phyloP scores from a whole-genome alignment of 1,284 basidiomycete species.

The Exobasidium cylindrosporum region DNA sequence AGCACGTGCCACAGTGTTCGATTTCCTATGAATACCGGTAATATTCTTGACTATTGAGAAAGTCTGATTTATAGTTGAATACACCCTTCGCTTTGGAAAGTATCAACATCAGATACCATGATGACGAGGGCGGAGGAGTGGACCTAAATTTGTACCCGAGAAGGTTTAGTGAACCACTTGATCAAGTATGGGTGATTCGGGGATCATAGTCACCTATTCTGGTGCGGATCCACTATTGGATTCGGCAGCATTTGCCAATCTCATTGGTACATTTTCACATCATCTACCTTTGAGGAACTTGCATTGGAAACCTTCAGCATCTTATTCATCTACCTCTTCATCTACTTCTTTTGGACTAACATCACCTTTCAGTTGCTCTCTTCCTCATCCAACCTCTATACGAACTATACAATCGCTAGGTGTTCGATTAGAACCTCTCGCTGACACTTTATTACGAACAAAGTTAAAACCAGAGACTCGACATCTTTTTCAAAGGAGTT shows the following conservation, averaged over 20 bases:
- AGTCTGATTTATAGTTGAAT: too few species aligned
- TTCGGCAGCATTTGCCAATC: constrained; percentile 32
- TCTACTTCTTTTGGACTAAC: neutral
- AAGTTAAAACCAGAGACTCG: constrained; percentile 19
- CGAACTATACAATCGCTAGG: constrained; percentile 42
- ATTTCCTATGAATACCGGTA: too few species aligned
- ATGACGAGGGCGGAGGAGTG: too few species aligned
- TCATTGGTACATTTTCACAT: constrained; percentile 31
- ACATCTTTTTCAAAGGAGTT: constrained; percentile 20
- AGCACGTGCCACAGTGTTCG: too few species aligned
- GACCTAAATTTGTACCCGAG: too few species aligned
- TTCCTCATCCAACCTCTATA: constrained; percentile 19
- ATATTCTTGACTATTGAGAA: too few species aligned
- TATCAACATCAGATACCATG: too few species aligned
- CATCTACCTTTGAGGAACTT: constrained; percentile 52
- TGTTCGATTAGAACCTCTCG: constrained; percentile 33
- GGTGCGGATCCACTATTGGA: constrained; percentile 37
- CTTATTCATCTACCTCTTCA: constrained; percentile 4
- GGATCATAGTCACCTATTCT: constrained; percentile 48
- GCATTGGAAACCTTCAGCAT: constrained; percentile 42
- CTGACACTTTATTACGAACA: constrained; percentile 19
- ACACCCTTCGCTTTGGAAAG: too few species aligned
- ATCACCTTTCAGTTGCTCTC: constrained; percentile 2
- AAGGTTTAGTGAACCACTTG: too few species aligned
- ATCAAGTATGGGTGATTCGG: neutral